phyloP scores from a whole-genome alignment of 805 yeast genomes.

The Nakazawaea pomicola region DNA sequence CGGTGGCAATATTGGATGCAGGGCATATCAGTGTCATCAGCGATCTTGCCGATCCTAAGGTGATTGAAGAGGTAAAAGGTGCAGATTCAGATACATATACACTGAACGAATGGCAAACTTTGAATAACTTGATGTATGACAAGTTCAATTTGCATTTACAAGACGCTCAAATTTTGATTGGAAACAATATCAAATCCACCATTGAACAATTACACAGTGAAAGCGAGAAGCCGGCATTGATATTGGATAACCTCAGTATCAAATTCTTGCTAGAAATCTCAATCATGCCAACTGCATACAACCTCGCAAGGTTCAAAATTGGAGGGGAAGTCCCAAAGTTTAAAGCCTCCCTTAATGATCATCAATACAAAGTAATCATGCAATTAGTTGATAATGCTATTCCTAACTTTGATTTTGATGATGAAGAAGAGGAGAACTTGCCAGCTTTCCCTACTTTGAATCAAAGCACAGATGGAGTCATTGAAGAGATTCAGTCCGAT shows the following conservation, averaged over 20 bases:
- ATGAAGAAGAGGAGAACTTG: conserved; percentile 28
- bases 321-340: conserved; percentile 76
- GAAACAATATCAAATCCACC: conserved; percentile 74
- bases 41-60: conserved; percentile 69
- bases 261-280: conserved; percentile 75
- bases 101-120: conserved; percentile 59
- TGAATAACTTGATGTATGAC: conserved; percentile 85
- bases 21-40: conserved; percentile 87
- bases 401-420: conserved; percentile 42
- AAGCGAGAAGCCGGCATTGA: conserved; percentile 45
- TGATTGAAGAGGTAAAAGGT: conserved; percentile 62
- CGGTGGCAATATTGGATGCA: conserved; percentile 90
- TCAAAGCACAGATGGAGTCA: conserved; percentile 13
- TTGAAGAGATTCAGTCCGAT: conserved; percentile 13
- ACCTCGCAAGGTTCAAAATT: conserved; percentile 65
- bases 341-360: conserved; percentile 72
- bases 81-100: conserved; percentile 46
- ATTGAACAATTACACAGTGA: conserved; percentile 61
- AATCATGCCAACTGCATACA: conserved; percentile 74
- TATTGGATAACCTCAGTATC: conserved; percentile 73
- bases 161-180: conserved; percentile 86
- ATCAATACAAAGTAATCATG: conserved; percentile 87
- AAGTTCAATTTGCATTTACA: conserved; percentile 70
- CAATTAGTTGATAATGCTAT: conserved; percentile 63
- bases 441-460: conserved; percentile 28